phyloP scores from a whole-genome alignment of 2,329 filamentous ascomycete species.

The Clonostachys rosea region DNA sequence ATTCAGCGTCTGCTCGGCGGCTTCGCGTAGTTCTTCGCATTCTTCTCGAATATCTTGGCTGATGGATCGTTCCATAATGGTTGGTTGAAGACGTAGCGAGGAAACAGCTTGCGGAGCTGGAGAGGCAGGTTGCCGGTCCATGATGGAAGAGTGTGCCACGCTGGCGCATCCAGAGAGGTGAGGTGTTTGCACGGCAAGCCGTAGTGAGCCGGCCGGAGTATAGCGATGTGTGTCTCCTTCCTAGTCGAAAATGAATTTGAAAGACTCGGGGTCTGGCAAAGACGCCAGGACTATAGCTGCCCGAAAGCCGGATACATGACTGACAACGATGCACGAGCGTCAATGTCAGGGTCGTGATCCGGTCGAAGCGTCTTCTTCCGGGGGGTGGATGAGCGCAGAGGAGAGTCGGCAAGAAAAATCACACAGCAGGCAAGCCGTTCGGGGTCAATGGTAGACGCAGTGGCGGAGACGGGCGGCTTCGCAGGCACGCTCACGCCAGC shows the following conservation, averaged over 20 bases:
- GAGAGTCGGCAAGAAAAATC: no score
- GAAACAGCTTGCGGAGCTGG: conserved; percentile 50
- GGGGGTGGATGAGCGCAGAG: no score
- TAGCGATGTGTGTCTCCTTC: not conserved
- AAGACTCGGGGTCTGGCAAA: conserved; percentile 30
- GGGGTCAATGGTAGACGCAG: no score
- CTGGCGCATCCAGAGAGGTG: not conserved
- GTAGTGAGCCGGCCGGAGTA: not conserved
- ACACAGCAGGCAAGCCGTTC: no score
- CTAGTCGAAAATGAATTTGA: conserved; percentile 13
- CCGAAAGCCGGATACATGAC: conserved; percentile 41
- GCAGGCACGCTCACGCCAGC: no score
- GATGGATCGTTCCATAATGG: conserved; percentile 59
- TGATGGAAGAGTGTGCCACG: not conserved
- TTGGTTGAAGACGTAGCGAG: conserved; percentile 43
- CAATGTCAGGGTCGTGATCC: no score
- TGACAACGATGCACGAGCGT: conserved; percentile 8
- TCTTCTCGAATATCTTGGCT: conserved; percentile 92
- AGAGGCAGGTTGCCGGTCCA: not conserved
- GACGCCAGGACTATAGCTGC: conserved; percentile 41
- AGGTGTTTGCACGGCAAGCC: not conserved
- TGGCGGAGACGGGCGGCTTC: no score
- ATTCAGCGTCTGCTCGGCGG: conserved; percentile 93
- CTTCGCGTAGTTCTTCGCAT: conserved; percentile 88
- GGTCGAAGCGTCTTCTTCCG: no score